Evolutionary conservation across 2,329 filamentous ascomycete species (phyloP).

Genomic region (Thielaviopsis populi): DNA sequence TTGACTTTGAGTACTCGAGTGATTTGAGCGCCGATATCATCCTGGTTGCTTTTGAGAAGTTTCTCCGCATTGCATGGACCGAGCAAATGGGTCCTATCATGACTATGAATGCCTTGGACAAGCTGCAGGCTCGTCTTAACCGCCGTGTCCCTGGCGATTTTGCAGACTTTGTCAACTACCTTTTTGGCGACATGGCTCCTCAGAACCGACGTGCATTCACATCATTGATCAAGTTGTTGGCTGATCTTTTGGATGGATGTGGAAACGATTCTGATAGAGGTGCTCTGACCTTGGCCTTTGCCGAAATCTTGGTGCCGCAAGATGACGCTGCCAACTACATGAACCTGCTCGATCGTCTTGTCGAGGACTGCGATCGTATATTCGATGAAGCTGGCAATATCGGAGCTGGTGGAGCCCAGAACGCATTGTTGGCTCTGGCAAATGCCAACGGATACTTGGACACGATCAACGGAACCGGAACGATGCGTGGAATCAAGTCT

Average conservation of each 20-base stretch:
- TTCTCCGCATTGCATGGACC: constrained; percentile 73
- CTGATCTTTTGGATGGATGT: constrained; percentile 76
- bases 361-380: constrained; percentile 79
- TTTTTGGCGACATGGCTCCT: constrained; percentile 51
- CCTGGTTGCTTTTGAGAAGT: constrained; percentile 88
- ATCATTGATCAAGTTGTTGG: constrained; percentile 68
- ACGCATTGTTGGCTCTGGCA: constrained; percentile 19
- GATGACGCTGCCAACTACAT: constrained; percentile 63
- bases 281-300: constrained; percentile 74
- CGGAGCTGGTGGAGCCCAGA: constrained; percentile 15
- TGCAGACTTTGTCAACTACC: constrained; percentile 49
- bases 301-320: constrained; percentile 57
- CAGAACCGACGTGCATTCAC: constrained; percentile 66
- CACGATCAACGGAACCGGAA: constrained; percentile 32
- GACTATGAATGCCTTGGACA: constrained; percentile 52
- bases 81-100: constrained; percentile 79
- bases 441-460: constrained; percentile 35
- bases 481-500: constrained; percentile 41
- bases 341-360: constrained; percentile 72
- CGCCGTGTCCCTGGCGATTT: constrained; percentile 59
- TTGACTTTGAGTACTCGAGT: constrained; percentile 57
- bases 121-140: constrained; percentile 53
- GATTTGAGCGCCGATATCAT: constrained; percentile 71
- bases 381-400: constrained; percentile 45
- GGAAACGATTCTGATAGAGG: constrained; percentile 84